Base-by-base conservation (phyloP, 805 yeast species). In the Myxozyma melibiosi region DNA sequence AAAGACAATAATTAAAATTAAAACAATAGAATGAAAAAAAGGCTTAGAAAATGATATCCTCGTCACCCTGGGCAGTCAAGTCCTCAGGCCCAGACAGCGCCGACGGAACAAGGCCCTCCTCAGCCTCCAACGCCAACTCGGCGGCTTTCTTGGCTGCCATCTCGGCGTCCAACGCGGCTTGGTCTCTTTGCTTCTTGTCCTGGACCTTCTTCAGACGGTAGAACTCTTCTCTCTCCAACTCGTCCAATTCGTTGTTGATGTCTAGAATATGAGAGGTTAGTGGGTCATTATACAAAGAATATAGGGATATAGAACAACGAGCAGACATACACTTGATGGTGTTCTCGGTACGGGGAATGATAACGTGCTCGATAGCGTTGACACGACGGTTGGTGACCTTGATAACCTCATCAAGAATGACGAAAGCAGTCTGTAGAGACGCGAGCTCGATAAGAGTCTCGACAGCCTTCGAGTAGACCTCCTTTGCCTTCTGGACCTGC, bases 341-440 rank as follows among this genome's bases (percentile, higher is more conserved):
- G 75, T 92, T 92, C 73, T 94, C 97, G 1, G 98, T 94, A 75
- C 98, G 83, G 66, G 99, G 99, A 60, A 92, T 92, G 68, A 92
- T 91, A 44, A 92, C 98, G 70, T 92, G 98, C 77, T 92, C 99
- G 74, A 92, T 92, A 62, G 99, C 98, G 72, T 92, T 92, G 69
- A 92, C 99, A 80, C 99, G 88, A 78, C 99, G 84, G 75, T 92
- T 92, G 53, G 99, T 92, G 59, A 94, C 97, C 74, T 94, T 94
- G 73, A 92, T 94, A 57, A 92, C 99, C 73, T 92, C 99, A 75
- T 94, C 99, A 68, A 92, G 81, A 65, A 92, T 92, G 54, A 94
- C 90, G 71, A 92, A 92, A 1, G 98, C 98, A 4, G 98, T 92
- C 73, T 92, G 99, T 68, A 94, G 78, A 11, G 97, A 90, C 0